phyloP scores from a whole-genome alignment of 2,329 filamentous ascomycete species.

The Alternaria angustiovoidea region DNA sequence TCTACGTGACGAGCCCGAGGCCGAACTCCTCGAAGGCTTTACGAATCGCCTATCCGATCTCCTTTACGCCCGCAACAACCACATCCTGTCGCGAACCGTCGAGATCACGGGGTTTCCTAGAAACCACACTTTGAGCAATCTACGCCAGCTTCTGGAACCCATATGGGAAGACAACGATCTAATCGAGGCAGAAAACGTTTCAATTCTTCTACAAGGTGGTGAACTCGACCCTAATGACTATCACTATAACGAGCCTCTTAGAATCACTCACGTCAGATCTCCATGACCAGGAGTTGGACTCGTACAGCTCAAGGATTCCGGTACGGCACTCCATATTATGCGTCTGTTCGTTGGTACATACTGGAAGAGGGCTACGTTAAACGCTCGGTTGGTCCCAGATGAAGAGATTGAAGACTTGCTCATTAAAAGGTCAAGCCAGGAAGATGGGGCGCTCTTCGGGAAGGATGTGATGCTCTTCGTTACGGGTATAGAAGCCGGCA shows the following conservation, averaged over 20 bases:
- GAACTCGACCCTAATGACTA: too few species aligned
- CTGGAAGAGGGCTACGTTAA: neutral
- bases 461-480: neutral
- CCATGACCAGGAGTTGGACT: neutral
- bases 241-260: neutral
- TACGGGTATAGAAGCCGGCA: rapidly evolving
- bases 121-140: neutral
- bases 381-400: neutral
- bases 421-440: neutral
- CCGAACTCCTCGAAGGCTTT: neutral
- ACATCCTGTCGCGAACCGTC: neutral
- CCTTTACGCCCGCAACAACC: neutral
- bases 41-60: neutral
- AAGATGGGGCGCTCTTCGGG: too few species aligned
- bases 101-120: neutral
- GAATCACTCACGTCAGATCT: neutral
- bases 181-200: too few species aligned
- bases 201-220: too few species aligned
- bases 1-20: neutral
- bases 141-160: neutral
- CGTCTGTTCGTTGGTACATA: neutral
- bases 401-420: neutral
- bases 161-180: neutral
- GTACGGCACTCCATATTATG: neutral
- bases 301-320: too few species aligned